phyloP scores from a whole-genome alignment of 176 grass and related monocot genomes.

The Paspalum vaginatum region DNA sequence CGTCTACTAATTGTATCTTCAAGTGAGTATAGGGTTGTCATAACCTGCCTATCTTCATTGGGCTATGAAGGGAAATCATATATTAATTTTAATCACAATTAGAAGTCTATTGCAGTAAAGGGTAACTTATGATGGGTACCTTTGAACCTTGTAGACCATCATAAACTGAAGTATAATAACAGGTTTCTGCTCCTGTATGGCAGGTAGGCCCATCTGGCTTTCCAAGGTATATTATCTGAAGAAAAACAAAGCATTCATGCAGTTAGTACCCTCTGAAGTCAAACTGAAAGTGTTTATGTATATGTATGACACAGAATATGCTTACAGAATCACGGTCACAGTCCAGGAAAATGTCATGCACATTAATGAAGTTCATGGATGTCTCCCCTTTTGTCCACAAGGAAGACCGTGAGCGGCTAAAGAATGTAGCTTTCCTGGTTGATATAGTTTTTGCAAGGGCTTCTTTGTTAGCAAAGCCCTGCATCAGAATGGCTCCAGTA shows the following conservation, averaged over 20 bases:
- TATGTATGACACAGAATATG: constrained; percentile 34
- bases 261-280: constrained; percentile 28
- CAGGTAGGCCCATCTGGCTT: constrained; percentile 94
- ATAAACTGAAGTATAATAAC: constrained; percentile 82
- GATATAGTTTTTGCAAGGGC: constrained; percentile 71
- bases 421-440: constrained; percentile 85
- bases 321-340: constrained; percentile 91
- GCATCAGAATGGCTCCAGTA: constrained; percentile 92
- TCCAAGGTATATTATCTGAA: constrained; percentile 92
- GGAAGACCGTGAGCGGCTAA: constrained; percentile 70
- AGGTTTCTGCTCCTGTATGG: constrained; percentile 88
- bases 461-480: constrained; percentile 82
- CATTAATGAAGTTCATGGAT: constrained; percentile 92
- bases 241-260: not conserved
- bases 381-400: constrained; percentile 98
- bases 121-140: constrained; percentile 46
- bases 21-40: constrained; percentile 69
- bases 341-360: constrained; percentile 80
- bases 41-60: constrained; percentile 52
- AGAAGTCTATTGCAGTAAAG: constrained; percentile 8
- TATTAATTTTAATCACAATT: constrained; percentile 15
- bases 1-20: constrained; percentile 79
- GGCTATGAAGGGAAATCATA: constrained; percentile 18
- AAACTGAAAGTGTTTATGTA: constrained; percentile 2
- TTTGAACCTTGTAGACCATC: constrained; percentile 63